Base-by-base conservation (phyloP, 2,329 filamentous ascomycete species). In the Seiridium cupressi region DNA sequence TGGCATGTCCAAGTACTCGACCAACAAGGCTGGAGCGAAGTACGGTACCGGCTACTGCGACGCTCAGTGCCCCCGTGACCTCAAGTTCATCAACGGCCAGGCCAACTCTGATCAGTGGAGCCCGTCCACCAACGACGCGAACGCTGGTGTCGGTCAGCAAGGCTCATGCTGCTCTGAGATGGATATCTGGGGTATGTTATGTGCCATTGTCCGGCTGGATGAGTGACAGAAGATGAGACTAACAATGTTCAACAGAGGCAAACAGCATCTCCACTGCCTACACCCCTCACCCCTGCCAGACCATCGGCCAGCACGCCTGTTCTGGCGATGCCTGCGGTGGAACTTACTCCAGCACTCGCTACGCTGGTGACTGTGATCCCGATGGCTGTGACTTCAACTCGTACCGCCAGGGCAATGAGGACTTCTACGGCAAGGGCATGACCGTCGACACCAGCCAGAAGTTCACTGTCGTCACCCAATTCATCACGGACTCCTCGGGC, bases 361-460 rank as follows among this genome's bases (percentile, higher is more conserved):
- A 87, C 69, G 73, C 70, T 32, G 84, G 85, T 59, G 73, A 81
- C 59, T 89, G 86, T 73, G 86, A 89, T 71, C 82, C 84, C 62
- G 83, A 87, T 65, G 86, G 86, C 55, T 89, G 86, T 66, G 86
- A 88, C 70, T 87, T 84, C 79, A 87, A 87, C 79, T 75, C 81
- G 38, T 88, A 81, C 81, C 84, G 85, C 68, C 80, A 85, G 77
- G 86, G 86, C 59, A 79, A 82, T 69, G 75, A 75, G 48, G 74
- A 76, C 71, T 89, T 87, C 77, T 88, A 83, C 74, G 86, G 85
- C 53, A 74, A 78, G 0, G 81, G 80, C 61, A 76, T 75, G 68
- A 84, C 75, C 32, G 77, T 88, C 65, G 80, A 87, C 72, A 85
- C 83, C 56, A 77, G 65, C 61, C 76, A 77, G 66, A 79, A 79